Evolutionary conservation across 352 stramenopile genomes (phyloP).

Genomic region (Globisporangium alternatum): DNA sequence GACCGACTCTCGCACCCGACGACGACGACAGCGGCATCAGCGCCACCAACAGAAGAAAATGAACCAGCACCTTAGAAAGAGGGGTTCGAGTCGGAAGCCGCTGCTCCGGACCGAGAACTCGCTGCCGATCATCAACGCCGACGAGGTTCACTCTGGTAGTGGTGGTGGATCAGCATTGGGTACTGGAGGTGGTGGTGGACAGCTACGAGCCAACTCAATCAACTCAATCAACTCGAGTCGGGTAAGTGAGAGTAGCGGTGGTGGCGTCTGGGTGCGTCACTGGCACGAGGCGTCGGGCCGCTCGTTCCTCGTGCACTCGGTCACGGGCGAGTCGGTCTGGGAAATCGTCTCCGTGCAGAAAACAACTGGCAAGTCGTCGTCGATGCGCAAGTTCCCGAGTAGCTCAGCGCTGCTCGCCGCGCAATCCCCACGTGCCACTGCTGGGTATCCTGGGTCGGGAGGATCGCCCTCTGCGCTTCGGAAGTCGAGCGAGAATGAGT

Average conservation of each 20-base stretch:
- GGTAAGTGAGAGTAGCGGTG: slow-evolving; percentile 16
- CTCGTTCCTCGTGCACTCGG: slow-evolving; percentile 65
- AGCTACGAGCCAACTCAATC: neutral
- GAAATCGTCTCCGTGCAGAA: slow-evolving; percentile 32
- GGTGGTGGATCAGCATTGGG: neutral
- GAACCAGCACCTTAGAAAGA: neutral
- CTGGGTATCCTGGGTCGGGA: neutral
- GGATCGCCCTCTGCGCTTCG: slow-evolving; percentile 6
- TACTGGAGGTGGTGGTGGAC: neutral
- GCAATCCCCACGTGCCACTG: neutral
- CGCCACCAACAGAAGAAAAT: slow-evolving; percentile 2
- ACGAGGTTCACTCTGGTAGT: slow-evolving; percentile 20
- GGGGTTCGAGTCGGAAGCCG: slow-evolving; percentile 3
- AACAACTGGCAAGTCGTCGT: neutral
- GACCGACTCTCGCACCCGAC: slow-evolving; percentile 13
- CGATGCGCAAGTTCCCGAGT: slow-evolving; percentile 4
- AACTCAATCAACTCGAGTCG: slow-evolving; percentile 21
- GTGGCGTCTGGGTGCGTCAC: slow-evolving; percentile 58
- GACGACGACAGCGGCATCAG: neutral
- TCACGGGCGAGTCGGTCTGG: slow-evolving; percentile 69
- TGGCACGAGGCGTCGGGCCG: slow-evolving; percentile 45
- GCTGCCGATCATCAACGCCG: slow-evolving; percentile 19
- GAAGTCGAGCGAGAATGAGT: slow-evolving; percentile 1
- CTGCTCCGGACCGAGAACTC: slow-evolving; percentile 14
- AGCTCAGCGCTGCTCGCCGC: neutral